A percentile compares a stretch with the other conserved stretches of the same genome.
Conservation (phyloP, 129 eudicot species). For the sunflower (Helianthus annuus) region DNA sequence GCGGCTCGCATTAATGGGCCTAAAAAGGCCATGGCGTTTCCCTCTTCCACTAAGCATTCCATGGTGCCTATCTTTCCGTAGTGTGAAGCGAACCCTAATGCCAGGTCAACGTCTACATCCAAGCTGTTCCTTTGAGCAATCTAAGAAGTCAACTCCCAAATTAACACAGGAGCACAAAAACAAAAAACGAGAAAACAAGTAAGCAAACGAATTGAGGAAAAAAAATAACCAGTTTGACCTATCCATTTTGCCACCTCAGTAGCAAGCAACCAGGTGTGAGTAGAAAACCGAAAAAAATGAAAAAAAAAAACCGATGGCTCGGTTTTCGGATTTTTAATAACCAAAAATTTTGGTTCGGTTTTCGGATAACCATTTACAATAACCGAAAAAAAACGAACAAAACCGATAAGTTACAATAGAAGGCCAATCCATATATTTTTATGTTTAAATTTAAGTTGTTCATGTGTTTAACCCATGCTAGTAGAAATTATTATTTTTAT, state of each 20-base stretch:
- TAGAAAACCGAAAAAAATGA: no score
- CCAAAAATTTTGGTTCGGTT: no score
- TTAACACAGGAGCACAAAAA: background rate
- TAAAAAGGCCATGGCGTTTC: slow-evolving; percentile 87
- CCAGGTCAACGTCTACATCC: slow-evolving; percentile 96
- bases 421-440: no score
- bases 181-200: slow-evolving; percentile 11
- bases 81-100: slow-evolving; percentile 96
- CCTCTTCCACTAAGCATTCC: slow-evolving; percentile 98
- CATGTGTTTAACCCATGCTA: no score
- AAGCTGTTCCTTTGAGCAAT: slow-evolving; percentile 96
- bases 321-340: no score
- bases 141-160: slow-evolving; percentile 34
- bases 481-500: no score
- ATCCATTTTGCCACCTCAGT: background rate
- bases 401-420: no score
- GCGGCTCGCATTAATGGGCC: slow-evolving; percentile 98
- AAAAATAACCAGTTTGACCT: background rate
- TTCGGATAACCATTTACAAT: no score
- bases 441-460: no score
- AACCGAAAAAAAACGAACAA: no score
- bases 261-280: background rate
- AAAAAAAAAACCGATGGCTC: no score
- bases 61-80: slow-evolving; percentile 85
- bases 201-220: background rate